Conservation (phyloP, 2,329 filamentous ascomycete genomes). For the Penicillium concentricum region DNA sequence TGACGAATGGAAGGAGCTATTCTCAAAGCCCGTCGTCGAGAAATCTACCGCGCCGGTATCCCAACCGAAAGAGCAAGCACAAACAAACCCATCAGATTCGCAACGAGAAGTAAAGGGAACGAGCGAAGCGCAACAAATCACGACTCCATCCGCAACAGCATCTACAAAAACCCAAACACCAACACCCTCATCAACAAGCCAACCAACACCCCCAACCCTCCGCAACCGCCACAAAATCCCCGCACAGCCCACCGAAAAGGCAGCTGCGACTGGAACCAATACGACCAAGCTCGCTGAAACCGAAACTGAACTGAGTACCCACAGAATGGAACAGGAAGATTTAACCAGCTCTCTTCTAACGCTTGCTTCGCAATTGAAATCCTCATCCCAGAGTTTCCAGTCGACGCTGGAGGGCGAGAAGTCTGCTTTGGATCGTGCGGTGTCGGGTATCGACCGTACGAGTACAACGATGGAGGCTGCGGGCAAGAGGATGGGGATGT, state of each 20-base stretch:
- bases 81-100: neutral
- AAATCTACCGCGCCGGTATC: neutral
- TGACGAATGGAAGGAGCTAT: constrained; percentile 26
- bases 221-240: constrained; percentile 24
- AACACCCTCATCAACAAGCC: neutral
- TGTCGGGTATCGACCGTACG: constrained; percentile 74
- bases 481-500: constrained; percentile 70
- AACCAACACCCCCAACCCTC: constrained; percentile 19
- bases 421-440: constrained; percentile 68
- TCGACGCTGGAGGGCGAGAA: constrained; percentile 71
- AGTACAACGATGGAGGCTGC: constrained; percentile 74
- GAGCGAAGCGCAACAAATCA: neutral
- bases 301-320: constrained; percentile 72
- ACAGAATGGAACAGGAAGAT: constrained; percentile 78
- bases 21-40: constrained; percentile 26
- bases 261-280: constrained; percentile 12
- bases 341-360: constrained; percentile 78
- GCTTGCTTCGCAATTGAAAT: constrained; percentile 76
- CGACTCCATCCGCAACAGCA: constrained; percentile 10
- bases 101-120: neutral
- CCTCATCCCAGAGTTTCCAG: constrained; percentile 70
- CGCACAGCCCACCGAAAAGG: constrained; percentile 13
- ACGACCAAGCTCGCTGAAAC: constrained; percentile 43
- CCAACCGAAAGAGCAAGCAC: neutral
- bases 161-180: constrained; percentile 2